Conservation (phyloP, 192 early-diverging fungal genomes). For the Coemansia sp. region DNA sequence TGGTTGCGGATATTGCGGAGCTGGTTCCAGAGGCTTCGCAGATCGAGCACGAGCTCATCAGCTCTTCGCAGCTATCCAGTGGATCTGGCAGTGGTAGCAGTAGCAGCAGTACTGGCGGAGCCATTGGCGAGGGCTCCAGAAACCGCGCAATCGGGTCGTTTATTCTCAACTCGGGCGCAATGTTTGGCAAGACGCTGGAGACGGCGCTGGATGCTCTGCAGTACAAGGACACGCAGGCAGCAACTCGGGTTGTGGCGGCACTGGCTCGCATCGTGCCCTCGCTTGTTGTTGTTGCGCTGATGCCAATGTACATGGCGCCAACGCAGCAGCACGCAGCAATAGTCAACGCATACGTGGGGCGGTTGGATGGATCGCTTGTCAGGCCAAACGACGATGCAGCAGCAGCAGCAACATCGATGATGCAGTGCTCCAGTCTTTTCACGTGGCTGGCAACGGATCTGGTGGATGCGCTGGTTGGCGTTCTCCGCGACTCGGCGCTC, state of each 20-base stretch:
- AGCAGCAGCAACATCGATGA: too few relatives aligned
- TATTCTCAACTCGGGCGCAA: conserved; percentile 9
- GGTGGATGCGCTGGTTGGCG: not conserved
- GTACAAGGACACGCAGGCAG: conserved; percentile 22
- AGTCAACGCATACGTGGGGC: conserved; percentile 12
- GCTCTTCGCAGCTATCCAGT: conserved; percentile 8
- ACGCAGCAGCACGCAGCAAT: conserved; percentile 35
- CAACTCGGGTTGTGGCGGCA: conserved; percentile 6
- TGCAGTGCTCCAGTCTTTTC: conserved; percentile 4
- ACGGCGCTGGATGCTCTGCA: conserved; percentile 13
- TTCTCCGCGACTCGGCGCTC: conserved; percentile 22
- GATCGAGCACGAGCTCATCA: conserved; percentile 36
- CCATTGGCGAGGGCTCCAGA: not conserved
- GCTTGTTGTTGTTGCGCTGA: conserved; percentile 20
- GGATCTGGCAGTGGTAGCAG: not conserved
- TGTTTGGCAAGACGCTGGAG: conserved; percentile 15
- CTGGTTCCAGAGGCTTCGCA: conserved; percentile 36
- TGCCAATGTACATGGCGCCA: conserved; percentile 33
- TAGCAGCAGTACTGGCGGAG: not conserved
- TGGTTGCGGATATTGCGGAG: conserved; percentile 10
- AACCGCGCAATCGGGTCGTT: conserved; percentile 13
- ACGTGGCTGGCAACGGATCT: conserved; percentile 21
- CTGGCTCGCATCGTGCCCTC: conserved; percentile 25
- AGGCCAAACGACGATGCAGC: not conserved
- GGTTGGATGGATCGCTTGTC: conserved; percentile 15